A percentile compares a stretch with the other conserved stretches of the same genome.
phyloP scores from a whole-genome alignment of 2,329 filamentous ascomycete species.

The Trichoderma oligosporum region DNA sequence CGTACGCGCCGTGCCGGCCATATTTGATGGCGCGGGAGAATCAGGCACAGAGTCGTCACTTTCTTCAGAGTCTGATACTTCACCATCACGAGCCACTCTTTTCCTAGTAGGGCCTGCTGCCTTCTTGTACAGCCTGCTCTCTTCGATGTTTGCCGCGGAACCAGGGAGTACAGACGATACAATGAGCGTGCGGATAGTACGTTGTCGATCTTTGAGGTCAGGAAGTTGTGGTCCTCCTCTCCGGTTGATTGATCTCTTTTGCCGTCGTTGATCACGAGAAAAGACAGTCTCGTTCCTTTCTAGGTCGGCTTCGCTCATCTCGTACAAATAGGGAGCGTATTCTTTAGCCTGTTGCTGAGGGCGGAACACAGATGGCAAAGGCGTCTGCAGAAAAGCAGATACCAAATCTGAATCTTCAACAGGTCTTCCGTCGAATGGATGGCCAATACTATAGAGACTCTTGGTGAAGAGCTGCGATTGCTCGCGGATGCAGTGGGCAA shows the following conservation, averaged over 20 bases:
- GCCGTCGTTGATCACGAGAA: constrained; percentile 85
- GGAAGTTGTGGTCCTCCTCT: constrained; percentile 88
- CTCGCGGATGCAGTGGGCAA: constrained; percentile 95
- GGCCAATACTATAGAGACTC: constrained; percentile 86
- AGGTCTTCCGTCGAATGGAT: constrained; percentile 90
- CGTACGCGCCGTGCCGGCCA: constrained; percentile 77
- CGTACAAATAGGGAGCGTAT: constrained; percentile 88
- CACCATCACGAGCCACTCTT: constrained; percentile 57
- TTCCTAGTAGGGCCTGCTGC: constrained; percentile 58
- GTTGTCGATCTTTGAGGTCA: constrained; percentile 92
- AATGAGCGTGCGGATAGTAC: constrained; percentile 86
- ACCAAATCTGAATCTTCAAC: constrained; percentile 89
- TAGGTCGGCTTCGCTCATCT: constrained; percentile 84
- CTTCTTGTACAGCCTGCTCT: constrained; percentile 82
- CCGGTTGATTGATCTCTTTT: constrained; percentile 93
- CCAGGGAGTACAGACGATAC: constrained; percentile 92
- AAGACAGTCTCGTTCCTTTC: constrained; percentile 90
- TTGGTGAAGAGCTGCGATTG: constrained; percentile 92
- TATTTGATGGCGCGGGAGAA: constrained; percentile 73
- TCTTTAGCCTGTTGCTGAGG: constrained; percentile 92
- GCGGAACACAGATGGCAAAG: constrained; percentile 77
- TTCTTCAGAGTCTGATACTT: constrained; percentile 82
- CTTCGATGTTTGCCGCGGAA: constrained; percentile 73
- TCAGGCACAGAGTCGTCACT: constrained; percentile 84
- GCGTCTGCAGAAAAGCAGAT: constrained; percentile 79